Conservation (phyloP, 2,329 filamentous ascomycete species). For the Aspergillus sp. region DNA sequence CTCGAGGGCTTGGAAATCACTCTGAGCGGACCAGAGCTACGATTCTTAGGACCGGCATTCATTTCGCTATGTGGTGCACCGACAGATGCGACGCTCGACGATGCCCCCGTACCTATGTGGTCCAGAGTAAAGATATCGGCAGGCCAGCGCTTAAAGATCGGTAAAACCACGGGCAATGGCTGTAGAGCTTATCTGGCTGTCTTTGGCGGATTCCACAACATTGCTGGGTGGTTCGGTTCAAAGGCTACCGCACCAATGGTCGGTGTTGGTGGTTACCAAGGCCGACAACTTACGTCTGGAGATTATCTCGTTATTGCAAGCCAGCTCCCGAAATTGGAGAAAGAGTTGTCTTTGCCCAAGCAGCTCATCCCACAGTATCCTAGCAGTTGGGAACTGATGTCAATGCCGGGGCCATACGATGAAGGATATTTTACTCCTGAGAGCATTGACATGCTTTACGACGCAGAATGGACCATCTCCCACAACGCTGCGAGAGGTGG, state of each 20-base stretch:
- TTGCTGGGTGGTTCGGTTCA: constrained; percentile 59
- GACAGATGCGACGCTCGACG: constrained; percentile 55
- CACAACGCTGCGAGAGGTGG: constrained; percentile 63
- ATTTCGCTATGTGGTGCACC: constrained; percentile 59
- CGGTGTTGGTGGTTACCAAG: constrained; percentile 61
- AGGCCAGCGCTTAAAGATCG: constrained; percentile 56
- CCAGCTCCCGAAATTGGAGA: constrained; percentile 34
- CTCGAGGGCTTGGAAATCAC: constrained; percentile 62
- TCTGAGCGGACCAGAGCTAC: constrained; percentile 58
- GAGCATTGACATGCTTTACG: constrained; percentile 59
- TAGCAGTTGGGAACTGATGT: constrained; percentile 53
- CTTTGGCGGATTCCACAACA: constrained; percentile 54
- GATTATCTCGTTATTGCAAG: constrained; percentile 52
- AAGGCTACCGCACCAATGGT: constrained; percentile 61
- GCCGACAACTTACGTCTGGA: constrained; percentile 54
- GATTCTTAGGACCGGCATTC: constrained; percentile 55
- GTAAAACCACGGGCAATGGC: constrained; percentile 53
- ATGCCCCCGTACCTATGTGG: constrained; percentile 54
- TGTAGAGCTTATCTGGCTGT: constrained; percentile 61
- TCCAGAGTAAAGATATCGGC: constrained; percentile 51
- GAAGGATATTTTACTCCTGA: constrained; percentile 53
- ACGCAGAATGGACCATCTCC: constrained; percentile 58
- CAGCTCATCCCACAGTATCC: constrained; percentile 51
- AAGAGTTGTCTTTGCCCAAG: constrained; percentile 44
- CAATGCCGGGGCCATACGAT: constrained; percentile 59